Conservation (phyloP, 345 rosid species). For the Citrus sinensis region DNA sequence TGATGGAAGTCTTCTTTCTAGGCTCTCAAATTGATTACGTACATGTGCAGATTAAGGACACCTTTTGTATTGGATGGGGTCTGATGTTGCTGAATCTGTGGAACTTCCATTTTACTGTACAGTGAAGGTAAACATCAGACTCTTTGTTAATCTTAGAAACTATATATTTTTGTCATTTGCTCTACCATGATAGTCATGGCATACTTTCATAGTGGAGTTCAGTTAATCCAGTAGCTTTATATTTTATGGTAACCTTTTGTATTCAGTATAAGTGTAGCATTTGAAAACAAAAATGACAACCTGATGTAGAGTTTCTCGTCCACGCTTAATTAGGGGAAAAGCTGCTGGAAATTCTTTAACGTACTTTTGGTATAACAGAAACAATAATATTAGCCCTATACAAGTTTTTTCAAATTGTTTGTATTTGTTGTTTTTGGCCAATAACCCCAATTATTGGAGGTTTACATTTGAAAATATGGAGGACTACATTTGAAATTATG, state of each 20-base stretch:
- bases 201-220: neutral
- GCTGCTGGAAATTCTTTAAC: neutral
- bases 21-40: neutral
- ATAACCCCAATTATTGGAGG: neutral
- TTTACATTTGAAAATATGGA: neutral
- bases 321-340: neutral
- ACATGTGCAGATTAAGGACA: slow-evolving; percentile 6
- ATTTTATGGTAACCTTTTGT: neutral
- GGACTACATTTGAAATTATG: neutral
- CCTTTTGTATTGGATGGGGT: slow-evolving; percentile 1
- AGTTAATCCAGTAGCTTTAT: neutral
- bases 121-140: slow-evolving; percentile 11
- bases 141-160: neutral
- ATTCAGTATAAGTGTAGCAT: neutral
- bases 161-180: neutral
- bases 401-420: neutral
- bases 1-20: neutral
- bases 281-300: neutral
- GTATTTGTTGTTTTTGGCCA: neutral
- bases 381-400: neutral
- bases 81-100: slow-evolving; percentile 3
- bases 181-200: neutral
- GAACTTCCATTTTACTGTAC: slow-evolving; percentile 1
- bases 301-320: neutral
- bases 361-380: neutral